Base-by-base conservation (phyloP, 331 rosid species). In the Saraca asoca region DNA sequence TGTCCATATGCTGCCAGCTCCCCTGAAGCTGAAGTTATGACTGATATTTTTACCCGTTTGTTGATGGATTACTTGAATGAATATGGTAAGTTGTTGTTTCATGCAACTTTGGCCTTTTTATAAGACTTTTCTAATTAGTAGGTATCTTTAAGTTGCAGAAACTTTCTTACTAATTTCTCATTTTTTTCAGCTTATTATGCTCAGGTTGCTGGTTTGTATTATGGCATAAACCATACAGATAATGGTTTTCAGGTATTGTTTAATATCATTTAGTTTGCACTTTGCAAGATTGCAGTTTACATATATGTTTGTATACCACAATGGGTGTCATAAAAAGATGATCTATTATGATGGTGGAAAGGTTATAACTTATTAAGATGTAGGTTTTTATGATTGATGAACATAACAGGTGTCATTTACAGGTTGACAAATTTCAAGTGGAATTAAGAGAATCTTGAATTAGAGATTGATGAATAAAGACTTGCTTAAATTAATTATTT, bases 61-160 rank as follows among this genome's bases (percentile, higher is more conserved):
- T 80, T 93, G 72, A 87, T 90, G 94, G 98, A 93, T 79, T 90
- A 84, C 82, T 80, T 93, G 90, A 93, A 93, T 75, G 98, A 93
- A 67, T 79, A 87, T 71, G 98, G 98, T 93, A 64, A 76, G 79
- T 60, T 58, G 64, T 50, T 52, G 37, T 29, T 54, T 29, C 72
- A 37, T 4, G 35, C 6, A 38, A 62, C 54, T 44, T 58, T 46
- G 44, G 18, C 62, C 41, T 41, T 16, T 52, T 71, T 66, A 60
- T 15, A 62, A 51, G 34, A 1, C 33, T 18, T 48, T 24, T 73
- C 42, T 35, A 20, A 35, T 56, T 7, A 34, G 41, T 73, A 62
- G 33, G 77, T 77, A 14, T 76, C 57, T 62, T 20, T 66, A 64
- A 13, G 56, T 68, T 66, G 74, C 51, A 53, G 56, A 46, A 37